These are phyloP conservation scores for Ambrosiella xylebori DNA, from an alignment of 2,329 filamentous ascomycete species.

Conservation along the genomic window DNA sequence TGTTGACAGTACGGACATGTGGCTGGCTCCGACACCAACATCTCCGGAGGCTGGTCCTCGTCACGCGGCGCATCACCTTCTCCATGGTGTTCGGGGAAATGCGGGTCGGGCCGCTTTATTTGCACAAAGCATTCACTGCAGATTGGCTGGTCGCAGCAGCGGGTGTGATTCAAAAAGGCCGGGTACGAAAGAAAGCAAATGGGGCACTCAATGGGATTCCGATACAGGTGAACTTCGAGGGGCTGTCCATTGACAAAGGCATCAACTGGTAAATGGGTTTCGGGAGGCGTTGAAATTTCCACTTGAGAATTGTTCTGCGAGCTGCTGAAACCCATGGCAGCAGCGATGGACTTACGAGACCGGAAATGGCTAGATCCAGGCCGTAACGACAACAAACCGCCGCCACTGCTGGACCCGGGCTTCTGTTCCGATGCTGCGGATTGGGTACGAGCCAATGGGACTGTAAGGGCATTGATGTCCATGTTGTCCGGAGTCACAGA, in stretches of 20 bases:
- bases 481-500: slow-evolving; percentile 30
- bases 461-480: slow-evolving; percentile 39
- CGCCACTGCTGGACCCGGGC: slow-evolving; percentile 16
- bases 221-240: slow-evolving; percentile 85
- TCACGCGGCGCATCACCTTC: slow-evolving; percentile 22
- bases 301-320: slow-evolving; percentile 55
- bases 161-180: slow-evolving; percentile 79
- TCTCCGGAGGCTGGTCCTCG: slow-evolving; percentile 27
- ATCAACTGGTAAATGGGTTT: slow-evolving; percentile 64
- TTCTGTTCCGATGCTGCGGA: slow-evolving; percentile 57
- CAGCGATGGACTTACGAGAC: slow-evolving; percentile 58
- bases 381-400: slow-evolving; percentile 28
- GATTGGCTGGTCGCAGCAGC: slow-evolving; percentile 90
- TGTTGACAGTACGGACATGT: slow-evolving; percentile 91
- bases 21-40: slow-evolving; percentile 78
- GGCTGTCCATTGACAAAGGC: slow-evolving; percentile 88
- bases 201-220: slow-evolving; percentile 75
- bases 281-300: slow-evolving; percentile 52
- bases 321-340: slow-evolving; percentile 49
- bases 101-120: slow-evolving; percentile 85
- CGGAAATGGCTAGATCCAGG: slow-evolving; percentile 58
- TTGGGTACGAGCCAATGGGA: slow-evolving; percentile 59
- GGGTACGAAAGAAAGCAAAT: slow-evolving; percentile 96
- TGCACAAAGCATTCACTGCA: slow-evolving; percentile 99
- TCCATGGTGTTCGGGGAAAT: slow-evolving; percentile 65